phyloP scores from a whole-genome alignment of 129 eudicot genomes.

The Tagetes erecta region DNA sequence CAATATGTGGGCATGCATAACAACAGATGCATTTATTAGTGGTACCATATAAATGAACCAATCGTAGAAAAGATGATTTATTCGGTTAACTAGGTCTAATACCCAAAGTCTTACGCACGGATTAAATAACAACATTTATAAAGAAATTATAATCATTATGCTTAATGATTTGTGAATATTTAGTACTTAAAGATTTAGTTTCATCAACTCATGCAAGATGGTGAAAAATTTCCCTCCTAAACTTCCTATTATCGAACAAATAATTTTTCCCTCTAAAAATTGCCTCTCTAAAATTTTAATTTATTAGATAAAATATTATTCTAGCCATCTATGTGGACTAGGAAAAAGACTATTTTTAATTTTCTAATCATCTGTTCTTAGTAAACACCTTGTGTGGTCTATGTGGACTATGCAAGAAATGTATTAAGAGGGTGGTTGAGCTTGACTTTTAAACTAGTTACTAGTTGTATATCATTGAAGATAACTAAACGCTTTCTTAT shows the following conservation, averaged over 20 bases:
- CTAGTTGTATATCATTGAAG: neutral
- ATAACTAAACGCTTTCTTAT: no score
- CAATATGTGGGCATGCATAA: neutral
- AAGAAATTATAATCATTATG: no score
- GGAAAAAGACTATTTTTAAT: neutral
- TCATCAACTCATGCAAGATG: no score
- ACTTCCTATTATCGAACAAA: no score
- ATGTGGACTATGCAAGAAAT: neutral
- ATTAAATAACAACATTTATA: no score
- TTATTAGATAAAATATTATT: neutral
- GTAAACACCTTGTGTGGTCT: neutral
- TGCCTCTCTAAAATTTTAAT: no score
- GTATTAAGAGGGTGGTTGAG: neutral
- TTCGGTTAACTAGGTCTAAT: no score
- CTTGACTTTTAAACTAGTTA: neutral
- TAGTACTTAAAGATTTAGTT: no score
- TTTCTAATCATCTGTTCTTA: neutral
- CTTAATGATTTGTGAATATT: no score
- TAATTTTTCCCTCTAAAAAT: no score
- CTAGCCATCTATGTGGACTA: neutral
- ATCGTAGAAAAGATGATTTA: neutral
- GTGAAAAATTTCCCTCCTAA: no score
- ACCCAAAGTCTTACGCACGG: no score
- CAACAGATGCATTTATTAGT: neutral
- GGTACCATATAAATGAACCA: neutral